These are phyloP conservation scores for Flaveria floridana DNA, from an alignment of 140 eudicot genomes.

Conservation along the genomic window DNA sequence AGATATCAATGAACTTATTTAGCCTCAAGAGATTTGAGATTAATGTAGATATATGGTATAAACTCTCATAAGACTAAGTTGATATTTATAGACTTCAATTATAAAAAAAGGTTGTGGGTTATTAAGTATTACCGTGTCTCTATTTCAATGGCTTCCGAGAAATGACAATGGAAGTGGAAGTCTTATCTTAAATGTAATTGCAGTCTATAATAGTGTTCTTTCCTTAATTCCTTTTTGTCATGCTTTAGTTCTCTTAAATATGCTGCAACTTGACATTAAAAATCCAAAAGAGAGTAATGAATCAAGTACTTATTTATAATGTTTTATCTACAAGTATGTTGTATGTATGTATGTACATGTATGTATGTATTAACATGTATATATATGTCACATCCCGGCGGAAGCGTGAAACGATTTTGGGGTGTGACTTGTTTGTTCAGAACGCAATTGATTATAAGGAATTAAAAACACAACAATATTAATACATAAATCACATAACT, in stretches of 20 bases:
- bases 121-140: too few species aligned
- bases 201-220: slow-evolving; percentile 17
- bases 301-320: too few species aligned
- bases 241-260: not conserved
- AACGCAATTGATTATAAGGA: too few species aligned
- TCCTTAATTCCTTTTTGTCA: slow-evolving; percentile 12
- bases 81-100: slow-evolving; percentile 20
- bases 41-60: slow-evolving; percentile 3
- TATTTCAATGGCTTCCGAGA: not conserved
- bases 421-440: too few species aligned
- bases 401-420: too few species aligned
- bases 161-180: not conserved
- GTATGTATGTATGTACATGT: too few species aligned
- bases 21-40: not conserved
- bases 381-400: too few species aligned
- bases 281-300: too few species aligned
- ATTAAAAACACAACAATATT: too few species aligned
- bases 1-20: not conserved
- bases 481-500: too few species aligned
- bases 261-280: slow-evolving; percentile 20
- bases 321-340: too few species aligned
- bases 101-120: not conserved
- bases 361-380: too few species aligned
- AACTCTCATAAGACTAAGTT: not conserved
- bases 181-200: not conserved